Evolutionary conservation across 139 green algal genomes (phyloP).

Genomic region (Edaphochlamys debaryana): DNA sequence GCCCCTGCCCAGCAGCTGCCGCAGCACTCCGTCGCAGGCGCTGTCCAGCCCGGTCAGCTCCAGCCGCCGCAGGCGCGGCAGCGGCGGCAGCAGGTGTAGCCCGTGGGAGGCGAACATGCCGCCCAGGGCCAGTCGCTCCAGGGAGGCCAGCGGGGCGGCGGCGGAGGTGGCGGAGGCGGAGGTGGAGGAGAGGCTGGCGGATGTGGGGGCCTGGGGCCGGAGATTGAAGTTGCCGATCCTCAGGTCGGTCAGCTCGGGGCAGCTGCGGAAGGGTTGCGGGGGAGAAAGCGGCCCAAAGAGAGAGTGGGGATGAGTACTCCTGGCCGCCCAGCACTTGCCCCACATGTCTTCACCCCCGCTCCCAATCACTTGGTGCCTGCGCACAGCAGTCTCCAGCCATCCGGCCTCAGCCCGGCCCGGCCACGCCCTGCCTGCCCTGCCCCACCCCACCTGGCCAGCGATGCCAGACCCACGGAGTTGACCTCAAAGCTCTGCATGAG

Average conservation of each 20-base stretch:
- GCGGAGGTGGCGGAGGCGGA: not conserved
- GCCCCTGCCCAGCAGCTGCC: not conserved
- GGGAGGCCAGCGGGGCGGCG: not conserved
- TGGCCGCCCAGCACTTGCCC: not conserved
- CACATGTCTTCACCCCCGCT: not conserved
- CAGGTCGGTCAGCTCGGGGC: not conserved
- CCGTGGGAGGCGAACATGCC: slow-evolving; percentile 24
- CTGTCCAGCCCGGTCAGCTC: slow-evolving; percentile 1
- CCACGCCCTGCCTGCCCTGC: no score
- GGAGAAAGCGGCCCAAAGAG: not conserved
- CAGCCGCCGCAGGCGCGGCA: slow-evolving; percentile 10
- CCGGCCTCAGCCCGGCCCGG: not conserved
- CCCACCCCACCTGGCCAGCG: slow-evolving; percentile 11
- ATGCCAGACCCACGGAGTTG: not conserved
- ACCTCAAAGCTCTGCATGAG: no score
- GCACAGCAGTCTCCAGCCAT: not conserved
- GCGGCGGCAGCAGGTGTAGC: not conserved
- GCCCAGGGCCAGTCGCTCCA: slow-evolving; percentile 8
- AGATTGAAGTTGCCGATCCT: slow-evolving; percentile 37
- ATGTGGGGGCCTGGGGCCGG: not conserved
- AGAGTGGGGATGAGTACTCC: no score
- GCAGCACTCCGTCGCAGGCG: slow-evolving; percentile 9
- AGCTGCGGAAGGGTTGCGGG: not conserved
- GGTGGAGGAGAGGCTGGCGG: not conserved
- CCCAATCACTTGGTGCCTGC: not conserved